phyloP scores from a whole-genome alignment of 768 basidiomycete genomes.

The Krasilnikovozyma curviuscula region DNA sequence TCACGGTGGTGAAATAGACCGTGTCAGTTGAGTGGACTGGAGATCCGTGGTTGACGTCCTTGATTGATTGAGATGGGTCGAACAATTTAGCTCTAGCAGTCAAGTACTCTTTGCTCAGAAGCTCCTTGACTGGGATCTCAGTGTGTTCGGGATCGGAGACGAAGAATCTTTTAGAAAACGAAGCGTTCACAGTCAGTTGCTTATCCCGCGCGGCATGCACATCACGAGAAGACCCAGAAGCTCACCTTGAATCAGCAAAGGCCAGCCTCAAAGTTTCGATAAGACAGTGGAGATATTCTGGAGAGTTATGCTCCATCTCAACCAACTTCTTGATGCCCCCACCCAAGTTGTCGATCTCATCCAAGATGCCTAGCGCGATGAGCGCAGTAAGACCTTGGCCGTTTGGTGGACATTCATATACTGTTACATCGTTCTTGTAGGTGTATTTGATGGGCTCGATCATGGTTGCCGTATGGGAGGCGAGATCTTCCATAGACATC shows the following conservation, averaged over 20 bases:
- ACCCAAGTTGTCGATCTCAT: slow-evolving; percentile 58
- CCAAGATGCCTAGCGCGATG: slow-evolving; percentile 78
- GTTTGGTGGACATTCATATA: slow-evolving; percentile 94
- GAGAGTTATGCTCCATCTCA: slow-evolving; percentile 65
- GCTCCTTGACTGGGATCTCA: slow-evolving; percentile 55
- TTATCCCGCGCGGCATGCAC: too few relatives aligned
- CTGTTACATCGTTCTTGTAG: slow-evolving; percentile 51
- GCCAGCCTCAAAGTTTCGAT: slow-evolving; percentile 56
- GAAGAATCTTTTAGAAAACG: slow-evolving; percentile 38
- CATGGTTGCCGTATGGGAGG: slow-evolving; percentile 53
- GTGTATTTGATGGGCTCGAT: slow-evolving; percentile 85
- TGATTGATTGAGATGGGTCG: slow-evolving; percentile 25
- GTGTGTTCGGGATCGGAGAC: slow-evolving; percentile 73
- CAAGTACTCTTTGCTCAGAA: slow-evolving; percentile 79
- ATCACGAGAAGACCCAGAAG: neutral
- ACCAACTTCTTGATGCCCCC: slow-evolving; percentile 34
- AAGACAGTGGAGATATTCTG: slow-evolving; percentile 68
- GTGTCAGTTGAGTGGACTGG: slow-evolving; percentile 78
- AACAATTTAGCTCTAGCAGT: slow-evolving; percentile 59
- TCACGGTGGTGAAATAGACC: slow-evolving; percentile 68
- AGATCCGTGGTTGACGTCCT: slow-evolving; percentile 38
- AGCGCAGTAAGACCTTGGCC: slow-evolving; percentile 95
- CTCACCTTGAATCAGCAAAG: slow-evolving; percentile 10
- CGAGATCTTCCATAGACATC: slow-evolving; percentile 86
- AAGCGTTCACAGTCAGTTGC: too few relatives aligned